These are phyloP conservation scores for Russula vinacea DNA, from an alignment of 768 basidiomycete species.

Conservation along the genomic window DNA sequence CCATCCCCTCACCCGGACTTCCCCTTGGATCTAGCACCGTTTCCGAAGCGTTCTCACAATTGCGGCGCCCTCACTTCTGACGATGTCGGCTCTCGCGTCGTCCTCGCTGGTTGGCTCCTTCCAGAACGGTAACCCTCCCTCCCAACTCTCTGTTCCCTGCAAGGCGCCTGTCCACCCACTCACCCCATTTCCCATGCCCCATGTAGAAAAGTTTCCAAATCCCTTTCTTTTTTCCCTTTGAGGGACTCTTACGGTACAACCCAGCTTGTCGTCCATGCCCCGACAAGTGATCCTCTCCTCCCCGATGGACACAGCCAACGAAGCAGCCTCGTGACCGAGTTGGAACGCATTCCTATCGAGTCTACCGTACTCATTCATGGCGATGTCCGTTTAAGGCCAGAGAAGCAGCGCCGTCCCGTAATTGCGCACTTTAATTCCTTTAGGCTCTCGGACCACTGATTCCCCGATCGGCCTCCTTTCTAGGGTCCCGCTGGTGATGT, in stretches of 20 bases:
- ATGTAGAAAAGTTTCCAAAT: constrained; percentile 61
- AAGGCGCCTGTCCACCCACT: constrained; percentile 9
- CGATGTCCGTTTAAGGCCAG: constrained; percentile 60
- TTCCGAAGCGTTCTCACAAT: constrained; percentile 33
- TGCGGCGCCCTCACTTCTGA: constrained; percentile 31
- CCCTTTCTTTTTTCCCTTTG: constrained; percentile 81
- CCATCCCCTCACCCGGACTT: constrained; percentile 15
- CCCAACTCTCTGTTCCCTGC: not conserved
- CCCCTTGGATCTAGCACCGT: constrained; percentile 30
- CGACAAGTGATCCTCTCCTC: constrained; percentile 22
- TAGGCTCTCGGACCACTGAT: constrained; percentile 12
- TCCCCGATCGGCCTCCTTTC: constrained; percentile 12
- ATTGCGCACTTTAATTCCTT: constrained; percentile 7
- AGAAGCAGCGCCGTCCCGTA: constrained; percentile 59
- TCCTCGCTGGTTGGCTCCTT: constrained; percentile 80
- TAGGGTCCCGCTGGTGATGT: constrained; percentile 69
- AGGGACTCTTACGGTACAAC: constrained; percentile 73
- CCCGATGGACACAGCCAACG: constrained; percentile 23
- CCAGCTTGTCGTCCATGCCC: constrained; percentile 67
- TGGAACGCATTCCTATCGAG: constrained; percentile 69
- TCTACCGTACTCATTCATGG: constrained; percentile 77
- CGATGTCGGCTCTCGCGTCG: constrained; percentile 42
- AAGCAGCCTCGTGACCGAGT: constrained; percentile 38
- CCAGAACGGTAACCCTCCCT: constrained; percentile 61
- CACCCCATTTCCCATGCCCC: constrained; percentile 35